Evolutionary conservation across 371 early-diverging fungal species (phyloP), one percentile per base, ranked within the genome.

Genomic region (Mitosporidium daphniae): DNA sequence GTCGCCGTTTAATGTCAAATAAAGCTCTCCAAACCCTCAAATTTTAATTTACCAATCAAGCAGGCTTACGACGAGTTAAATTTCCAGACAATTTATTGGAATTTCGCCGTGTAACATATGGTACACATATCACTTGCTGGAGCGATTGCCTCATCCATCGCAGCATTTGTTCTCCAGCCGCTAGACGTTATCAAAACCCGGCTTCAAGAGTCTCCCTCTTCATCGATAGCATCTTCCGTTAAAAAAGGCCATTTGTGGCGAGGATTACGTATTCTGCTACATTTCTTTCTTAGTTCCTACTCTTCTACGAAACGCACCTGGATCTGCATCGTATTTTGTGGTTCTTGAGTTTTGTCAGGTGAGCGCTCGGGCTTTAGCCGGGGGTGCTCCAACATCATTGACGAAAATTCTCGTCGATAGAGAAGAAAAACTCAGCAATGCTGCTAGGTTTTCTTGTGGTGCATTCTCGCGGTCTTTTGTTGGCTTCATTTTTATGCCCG

Each of bases 401-500:
- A 9, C 20, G 17, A 29, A 27, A 21, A 31, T 36, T 12, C 39
- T 32, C 26, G 27, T 14, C 14, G 21, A 21, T 31, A 43, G 11
- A 13, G 27, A 24, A 14, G 33, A 35, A 11, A 33, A 46, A 27
- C 27, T 45, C 26, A 36, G 35, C 28, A 40, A 44, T 17, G 33
- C 51, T 31, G 60, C 65, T 30, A 71, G 70, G 31, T 35, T 75
- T 32, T 22, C 66, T 1, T 53, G 61, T 0, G 84, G 84, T 8
- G 61, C 58, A 1, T 39, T 54, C 9, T 64, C 82, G n/a, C 48
- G 84, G 26, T 70, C 63, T 5, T 31, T 57, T 3, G 67, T 67
- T 5, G 84, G 80, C 0, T 58, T 73, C 26, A 34, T 75, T 0
- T 53, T 78, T 54, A 86, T 80, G 82, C 86, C 86, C 0, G 51